Evolutionary conservation across 2,329 filamentous ascomycete species (phyloP), one percentile per base, ranked within the genome.

Genomic region (Ophiostoma tasmaniense): DNA sequence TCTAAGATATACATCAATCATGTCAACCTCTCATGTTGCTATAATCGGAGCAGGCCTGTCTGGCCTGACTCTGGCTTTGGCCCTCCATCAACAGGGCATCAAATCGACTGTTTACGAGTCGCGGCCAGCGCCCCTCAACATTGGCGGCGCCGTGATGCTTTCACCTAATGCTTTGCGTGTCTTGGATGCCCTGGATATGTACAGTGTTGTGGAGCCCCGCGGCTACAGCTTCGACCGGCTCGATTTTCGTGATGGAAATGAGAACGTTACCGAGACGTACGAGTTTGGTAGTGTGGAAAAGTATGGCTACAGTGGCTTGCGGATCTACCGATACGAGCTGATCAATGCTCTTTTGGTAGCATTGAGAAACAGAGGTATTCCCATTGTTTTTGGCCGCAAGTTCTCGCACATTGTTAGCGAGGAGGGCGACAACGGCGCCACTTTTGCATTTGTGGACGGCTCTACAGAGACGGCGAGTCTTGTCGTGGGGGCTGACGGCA

Each of bases 51-150:
- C 66, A 11, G 70, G 70, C 39, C 66, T 71, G 28, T 62, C 70
- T 20, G 85, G 86, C 52, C 81, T 88, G 7, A 79, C 81, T 0
- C 79, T 89, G 0, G 84, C 85, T 0, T 78, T 89, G 0, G 79
- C 83, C 1, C 78, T 89, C 0, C 80, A 86, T 69, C 77, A 81
- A 37, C 78, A 84, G 69, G 77, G 77, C 55, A 87, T 89, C 61
- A 72, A 78, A 5, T 79, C 77, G 70, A 81, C 77, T 2, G 76
- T 88, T 66, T 87, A 85, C 71, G 85, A 88, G 71, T 55, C 50
- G 13, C 50, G 50, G 22, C 50, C 50, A 11, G 50, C 50, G 25
- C 50, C 50, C 10, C 22, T 55, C 11, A 14, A 55, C 22, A 55
- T 55, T 55, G 50, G 50, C 22, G n/a, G 50, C 10, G 50, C 50